These are phyloP conservation scores for Edaphochlamys debaryana DNA, from an alignment of 139 green algal species.

Conservation along the genomic window DNA sequence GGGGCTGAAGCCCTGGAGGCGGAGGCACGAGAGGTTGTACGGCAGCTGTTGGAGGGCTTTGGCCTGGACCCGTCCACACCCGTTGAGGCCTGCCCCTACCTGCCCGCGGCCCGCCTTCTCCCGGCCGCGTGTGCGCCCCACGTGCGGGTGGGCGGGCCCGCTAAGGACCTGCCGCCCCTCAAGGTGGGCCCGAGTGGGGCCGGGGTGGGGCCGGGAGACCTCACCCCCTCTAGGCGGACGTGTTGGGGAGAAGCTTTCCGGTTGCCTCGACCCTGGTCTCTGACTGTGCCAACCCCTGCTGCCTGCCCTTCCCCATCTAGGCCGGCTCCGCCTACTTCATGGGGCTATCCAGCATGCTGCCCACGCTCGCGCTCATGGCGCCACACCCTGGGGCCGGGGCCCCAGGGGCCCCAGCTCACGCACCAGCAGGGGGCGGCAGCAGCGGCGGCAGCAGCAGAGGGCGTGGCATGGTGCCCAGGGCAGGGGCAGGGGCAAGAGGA, in stretches of 20 bases:
- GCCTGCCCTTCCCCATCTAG: too few species aligned
- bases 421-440: background rate
- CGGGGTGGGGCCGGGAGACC: too few species aligned
- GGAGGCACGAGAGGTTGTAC: too few species aligned
- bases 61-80: background rate
- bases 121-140: background rate
- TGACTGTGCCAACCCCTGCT: too few species aligned
- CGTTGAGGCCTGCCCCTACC: constrained; percentile 8
- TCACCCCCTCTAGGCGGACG: too few species aligned
- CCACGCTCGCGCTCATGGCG: constrained; percentile 33
- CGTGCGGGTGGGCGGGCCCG: background rate
- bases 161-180: background rate
- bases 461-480: background rate
- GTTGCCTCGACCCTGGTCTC: too few species aligned
- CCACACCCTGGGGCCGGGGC: background rate
- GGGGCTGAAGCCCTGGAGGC: too few species aligned
- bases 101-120: background rate
- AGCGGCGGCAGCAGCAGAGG: background rate
- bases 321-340: constrained; percentile 34
- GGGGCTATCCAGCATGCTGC: constrained; percentile 37
- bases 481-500: background rate
- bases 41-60: background rate
- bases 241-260: too few species aligned
- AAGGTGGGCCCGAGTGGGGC: background rate
- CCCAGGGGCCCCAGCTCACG: background rate